Evolutionary conservation across 2,329 filamentous ascomycete species (phyloP), one percentile per base, ranked within the genome.

Genomic region (Phaeosphaeriaceae sp.): DNA sequence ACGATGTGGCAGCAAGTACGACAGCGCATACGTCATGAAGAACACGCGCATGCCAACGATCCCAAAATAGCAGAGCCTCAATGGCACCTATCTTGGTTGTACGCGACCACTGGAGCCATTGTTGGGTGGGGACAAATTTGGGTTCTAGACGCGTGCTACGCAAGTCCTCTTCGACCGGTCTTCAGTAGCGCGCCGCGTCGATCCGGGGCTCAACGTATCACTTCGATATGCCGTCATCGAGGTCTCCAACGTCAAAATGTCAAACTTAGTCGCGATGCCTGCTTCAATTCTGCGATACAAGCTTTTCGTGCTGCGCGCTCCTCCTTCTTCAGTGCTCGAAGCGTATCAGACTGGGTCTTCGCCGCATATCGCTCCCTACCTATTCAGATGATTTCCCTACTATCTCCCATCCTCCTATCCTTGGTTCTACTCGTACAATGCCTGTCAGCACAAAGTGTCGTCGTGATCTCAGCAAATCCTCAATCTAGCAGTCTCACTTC

Each of bases 171-270:
- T 17, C 45, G 45, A 15, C 21, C 21, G 45, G 45, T 9, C 45
- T 3, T 47, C 21, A 20, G 22, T 47, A 25, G 45, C 45, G 45
- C 45, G 20, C 45, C 45, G 45, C 45, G 45, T 47, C 22, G 21
- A 47, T 47, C 45, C 45, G 45, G 13, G 44, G 21, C 20, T 44
- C 45, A 25, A 62, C 57, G 63, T 58, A 57, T 65, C 42, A 44
- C 22, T 42, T 48, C 45, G 48, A 52, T 22, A 60, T 64, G 61
- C 59, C 61, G 64, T 66, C 66, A 67, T 67, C 51, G 65, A 51
- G 44, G 57, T 46, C 67, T 57, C 60, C 52, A 47, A 9, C 21
- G 24, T 50, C 47, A 21, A 24, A n/a, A 48, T 13, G 27, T 24
- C 47, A 36, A 48, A 36, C 9, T 9, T 15, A 25, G 22, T 11